phyloP scores from a whole-genome alignment of 306 rosid species.

The Vigna angularis region DNA sequence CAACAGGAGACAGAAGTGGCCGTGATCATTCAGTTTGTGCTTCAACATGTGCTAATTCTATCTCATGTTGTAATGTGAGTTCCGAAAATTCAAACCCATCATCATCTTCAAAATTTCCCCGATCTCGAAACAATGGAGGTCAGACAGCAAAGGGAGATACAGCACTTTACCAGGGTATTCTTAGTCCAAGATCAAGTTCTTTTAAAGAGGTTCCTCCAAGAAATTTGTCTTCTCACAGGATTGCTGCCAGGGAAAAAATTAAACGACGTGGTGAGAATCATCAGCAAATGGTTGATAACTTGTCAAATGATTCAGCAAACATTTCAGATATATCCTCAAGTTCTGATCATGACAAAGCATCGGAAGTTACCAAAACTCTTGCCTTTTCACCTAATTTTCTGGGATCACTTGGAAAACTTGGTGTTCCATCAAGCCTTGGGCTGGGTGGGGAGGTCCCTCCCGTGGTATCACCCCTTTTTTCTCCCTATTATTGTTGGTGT shows the following conservation, averaged over 20 bases:
- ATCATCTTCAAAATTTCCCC: conserved; percentile 65
- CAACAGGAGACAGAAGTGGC: conserved; percentile 53
- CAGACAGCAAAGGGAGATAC: conserved; percentile 70
- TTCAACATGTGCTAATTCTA: conserved; percentile 40
- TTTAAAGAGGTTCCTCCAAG: conserved; percentile 87
- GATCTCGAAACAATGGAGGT: conserved; percentile 67
- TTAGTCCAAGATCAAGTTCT: conserved; percentile 88
- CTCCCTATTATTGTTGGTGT: conserved; percentile 96
- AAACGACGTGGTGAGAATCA: conserved; percentile 69
- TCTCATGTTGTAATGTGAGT: conserved; percentile 46
- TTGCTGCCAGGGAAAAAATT: conserved; percentile 74
- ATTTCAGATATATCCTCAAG: conserved; percentile 44
- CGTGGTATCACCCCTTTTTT: conserved; percentile 66
- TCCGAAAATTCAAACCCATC: conserved; percentile 55
- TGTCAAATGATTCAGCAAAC: conserved; percentile 48
- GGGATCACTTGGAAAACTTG: conserved; percentile 65
- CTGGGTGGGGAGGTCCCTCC: conserved; percentile 57
- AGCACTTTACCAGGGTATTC: conserved; percentile 72
- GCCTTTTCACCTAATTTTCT: conserved; percentile 60
- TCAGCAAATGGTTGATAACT: conserved; percentile 54
- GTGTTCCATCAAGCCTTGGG: conserved; percentile 55
- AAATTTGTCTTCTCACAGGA: conserved; percentile 66
- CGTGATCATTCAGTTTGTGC: conserved; percentile 49
- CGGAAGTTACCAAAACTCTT: conserved; percentile 45
- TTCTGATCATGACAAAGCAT: conserved; percentile 54